Evolutionary conservation across 2,329 filamentous ascomycete species (phyloP).

Genomic region (Aspergillus fijiensis): DNA sequence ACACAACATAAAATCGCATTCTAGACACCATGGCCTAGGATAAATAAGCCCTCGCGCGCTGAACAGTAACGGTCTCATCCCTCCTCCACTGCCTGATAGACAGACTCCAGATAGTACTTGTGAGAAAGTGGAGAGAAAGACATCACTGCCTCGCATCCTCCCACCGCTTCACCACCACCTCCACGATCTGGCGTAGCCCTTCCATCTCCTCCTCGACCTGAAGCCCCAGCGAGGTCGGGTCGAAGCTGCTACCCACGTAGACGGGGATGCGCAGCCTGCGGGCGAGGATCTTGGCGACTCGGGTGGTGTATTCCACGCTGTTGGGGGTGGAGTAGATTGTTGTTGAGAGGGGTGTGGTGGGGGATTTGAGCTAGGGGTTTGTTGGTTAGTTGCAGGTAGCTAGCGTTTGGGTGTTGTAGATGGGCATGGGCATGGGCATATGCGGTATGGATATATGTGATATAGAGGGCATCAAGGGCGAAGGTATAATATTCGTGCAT

Average conservation of each 20-base stretch:
- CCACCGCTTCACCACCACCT: conserved; percentile 61
- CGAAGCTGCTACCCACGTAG: conserved; percentile 90
- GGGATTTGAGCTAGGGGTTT: conserved; percentile 23
- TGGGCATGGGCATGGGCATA: not conserved
- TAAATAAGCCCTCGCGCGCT: too few species aligned
- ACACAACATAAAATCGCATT: too few species aligned
- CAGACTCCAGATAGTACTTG: too few species aligned
- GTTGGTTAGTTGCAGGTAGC: not conserved
- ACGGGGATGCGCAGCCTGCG: conserved; percentile 69
- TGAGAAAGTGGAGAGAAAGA: too few species aligned
- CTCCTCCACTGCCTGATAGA: not conserved
- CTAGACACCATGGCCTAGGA: too few species aligned
- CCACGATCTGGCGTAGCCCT: conserved; percentile 72
- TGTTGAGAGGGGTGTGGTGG: conserved; percentile 65
- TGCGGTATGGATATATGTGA: too few species aligned
- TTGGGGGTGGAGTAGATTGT: conserved; percentile 70
- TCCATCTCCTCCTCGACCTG: conserved; percentile 94
- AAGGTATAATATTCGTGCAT: too few species aligned
- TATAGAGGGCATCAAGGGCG: too few species aligned
- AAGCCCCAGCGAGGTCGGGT: conserved; percentile 72
- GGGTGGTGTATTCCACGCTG: conserved; percentile 81
- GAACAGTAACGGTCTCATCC: not conserved
- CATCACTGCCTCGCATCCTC: conserved; percentile 10
- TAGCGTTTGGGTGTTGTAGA: not conserved
- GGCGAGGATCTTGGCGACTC: conserved; percentile 81